Percentiles rank a stretch among this genome's conserved stretches.
Evolutionary conservation across 2,329 filamentous ascomycete genomes (phyloP).

Genomic region (Trichophaea hybrida): DNA sequence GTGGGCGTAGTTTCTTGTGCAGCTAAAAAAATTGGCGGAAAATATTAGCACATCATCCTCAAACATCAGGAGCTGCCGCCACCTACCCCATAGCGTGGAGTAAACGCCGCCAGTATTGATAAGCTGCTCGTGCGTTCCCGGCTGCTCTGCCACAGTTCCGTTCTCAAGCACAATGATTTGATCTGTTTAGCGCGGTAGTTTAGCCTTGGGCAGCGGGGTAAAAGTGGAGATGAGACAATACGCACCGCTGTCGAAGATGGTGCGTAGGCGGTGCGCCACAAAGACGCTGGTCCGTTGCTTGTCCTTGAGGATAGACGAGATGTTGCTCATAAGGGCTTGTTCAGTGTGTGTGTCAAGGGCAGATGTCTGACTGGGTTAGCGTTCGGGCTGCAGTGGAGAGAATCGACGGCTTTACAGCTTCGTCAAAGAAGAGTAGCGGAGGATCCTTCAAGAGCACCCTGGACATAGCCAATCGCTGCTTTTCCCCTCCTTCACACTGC

Average conservation of each 20-base stretch:
- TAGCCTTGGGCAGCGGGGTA: background rate
- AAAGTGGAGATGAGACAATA: conserved; percentile 6
- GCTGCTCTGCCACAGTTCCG: conserved; percentile 64
- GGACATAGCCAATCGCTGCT: conserved; percentile 76
- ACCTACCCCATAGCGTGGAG: conserved; percentile 63
- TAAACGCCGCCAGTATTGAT: conserved; percentile 70
- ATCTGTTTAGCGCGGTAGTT: conserved; percentile 35
- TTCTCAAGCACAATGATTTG: conserved; percentile 80
- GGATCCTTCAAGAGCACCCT: conserved; percentile 78
- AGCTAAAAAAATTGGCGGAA: background rate
- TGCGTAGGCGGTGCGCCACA: conserved; percentile 79
- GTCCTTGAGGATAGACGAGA: conserved; percentile 80
- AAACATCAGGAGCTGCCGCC: too few relatives aligned
- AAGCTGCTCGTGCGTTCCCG: conserved; percentile 72
- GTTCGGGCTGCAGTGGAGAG: background rate
- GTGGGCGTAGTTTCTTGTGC: background rate
- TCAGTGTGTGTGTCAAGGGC: conserved; percentile 89
- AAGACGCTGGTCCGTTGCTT: conserved; percentile 86
- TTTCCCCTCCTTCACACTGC: conserved; percentile 52
- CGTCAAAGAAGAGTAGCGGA: conserved; percentile 82
- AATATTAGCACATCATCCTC: too few relatives aligned
- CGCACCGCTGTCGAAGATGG: conserved; percentile 65
- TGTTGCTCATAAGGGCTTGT: conserved; percentile 76
- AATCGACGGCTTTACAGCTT: conserved; percentile 45
- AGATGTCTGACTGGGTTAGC: conserved; percentile 43